Evolutionary conservation across 2,329 filamentous ascomycete species (phyloP).

Genomic region (Fusarium heterosporum): DNA sequence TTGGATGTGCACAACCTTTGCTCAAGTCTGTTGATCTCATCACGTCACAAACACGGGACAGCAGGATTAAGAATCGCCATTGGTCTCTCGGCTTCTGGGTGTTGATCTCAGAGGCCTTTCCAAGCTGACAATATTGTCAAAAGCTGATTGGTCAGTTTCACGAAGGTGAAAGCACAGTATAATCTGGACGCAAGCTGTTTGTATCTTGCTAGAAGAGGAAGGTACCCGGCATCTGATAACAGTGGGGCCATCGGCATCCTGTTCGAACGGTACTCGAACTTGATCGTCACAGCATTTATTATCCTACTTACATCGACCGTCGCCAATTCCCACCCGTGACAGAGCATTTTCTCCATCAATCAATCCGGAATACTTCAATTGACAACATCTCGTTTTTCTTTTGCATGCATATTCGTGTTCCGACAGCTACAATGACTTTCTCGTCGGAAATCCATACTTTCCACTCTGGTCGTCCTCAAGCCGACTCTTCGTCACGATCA

Average conservation of each 20-base stretch:
- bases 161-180: constrained; percentile 18
- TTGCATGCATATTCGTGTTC: not conserved
- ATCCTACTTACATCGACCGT: constrained; percentile 12
- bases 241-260: constrained; percentile 11
- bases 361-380: not conserved
- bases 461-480: constrained; percentile 77
- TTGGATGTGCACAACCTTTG: not conserved
- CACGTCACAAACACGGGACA: not conserved
- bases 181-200: constrained; percentile 1
- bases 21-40: constrained; percentile 12
- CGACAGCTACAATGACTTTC: constrained; percentile 51
- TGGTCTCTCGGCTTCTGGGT: not conserved
- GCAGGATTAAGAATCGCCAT: not conserved
- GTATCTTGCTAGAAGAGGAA: constrained; percentile 30
- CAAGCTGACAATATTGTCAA: not conserved
- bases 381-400: not conserved
- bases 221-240: constrained; percentile 20
- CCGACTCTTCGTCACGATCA: constrained; percentile 64
- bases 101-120: not conserved
- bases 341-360: constrained; percentile 4
- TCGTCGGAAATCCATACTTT: constrained; percentile 69
- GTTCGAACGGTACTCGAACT: constrained; percentile 9
- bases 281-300: constrained; percentile 21
- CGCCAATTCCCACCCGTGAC: constrained; percentile 5
- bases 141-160: not conserved